A percentile compares a stretch with the other conserved stretches of the same genome.
Conservation (phyloP, 2,329 filamentous ascomycete species). For the Pseudogymnoascus sp. region DNA sequence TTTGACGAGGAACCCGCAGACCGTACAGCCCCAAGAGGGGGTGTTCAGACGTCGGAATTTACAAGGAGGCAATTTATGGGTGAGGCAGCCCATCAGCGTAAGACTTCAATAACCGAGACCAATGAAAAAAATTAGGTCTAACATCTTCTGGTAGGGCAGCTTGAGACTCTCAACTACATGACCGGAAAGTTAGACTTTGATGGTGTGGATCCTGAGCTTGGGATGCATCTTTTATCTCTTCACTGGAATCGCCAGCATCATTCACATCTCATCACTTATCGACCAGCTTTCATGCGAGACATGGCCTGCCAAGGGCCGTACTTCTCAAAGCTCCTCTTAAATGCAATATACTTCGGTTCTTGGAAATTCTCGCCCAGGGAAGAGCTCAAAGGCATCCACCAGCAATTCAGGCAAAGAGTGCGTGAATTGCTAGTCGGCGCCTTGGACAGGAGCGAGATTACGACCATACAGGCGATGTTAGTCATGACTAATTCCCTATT, state of each 20-base stretch:
- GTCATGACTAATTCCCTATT: conserved; percentile 40
- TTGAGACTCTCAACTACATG: conserved; percentile 39
- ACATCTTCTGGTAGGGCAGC: conserved; percentile 25
- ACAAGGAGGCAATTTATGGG: conserved; percentile 36
- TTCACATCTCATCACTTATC: conserved; percentile 40
- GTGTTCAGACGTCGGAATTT: no score
- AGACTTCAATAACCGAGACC: conserved; percentile 10
- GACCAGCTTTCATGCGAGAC: conserved; percentile 42
- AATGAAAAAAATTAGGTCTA: conserved; percentile 18
- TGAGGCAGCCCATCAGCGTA: conserved; percentile 37
- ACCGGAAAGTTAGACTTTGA: conserved; percentile 44
- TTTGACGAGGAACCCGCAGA: not conserved
- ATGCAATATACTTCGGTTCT: no score
- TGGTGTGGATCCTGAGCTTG: conserved; percentile 42
- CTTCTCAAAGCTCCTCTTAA: no score
- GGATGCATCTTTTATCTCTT: conserved; percentile 40
- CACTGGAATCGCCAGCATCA: conserved; percentile 48
- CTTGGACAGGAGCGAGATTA: no score
- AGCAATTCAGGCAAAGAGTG: no score
- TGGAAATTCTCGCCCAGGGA: no score
- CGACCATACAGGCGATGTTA: no score
- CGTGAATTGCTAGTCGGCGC: no score
- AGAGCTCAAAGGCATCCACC: no score
- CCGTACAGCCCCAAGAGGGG: not conserved
- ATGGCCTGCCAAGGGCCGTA: no score